Conservation (phyloP, 495 filamentous ascomycete genomes). For the Neurospora hispaniola region DNA sequence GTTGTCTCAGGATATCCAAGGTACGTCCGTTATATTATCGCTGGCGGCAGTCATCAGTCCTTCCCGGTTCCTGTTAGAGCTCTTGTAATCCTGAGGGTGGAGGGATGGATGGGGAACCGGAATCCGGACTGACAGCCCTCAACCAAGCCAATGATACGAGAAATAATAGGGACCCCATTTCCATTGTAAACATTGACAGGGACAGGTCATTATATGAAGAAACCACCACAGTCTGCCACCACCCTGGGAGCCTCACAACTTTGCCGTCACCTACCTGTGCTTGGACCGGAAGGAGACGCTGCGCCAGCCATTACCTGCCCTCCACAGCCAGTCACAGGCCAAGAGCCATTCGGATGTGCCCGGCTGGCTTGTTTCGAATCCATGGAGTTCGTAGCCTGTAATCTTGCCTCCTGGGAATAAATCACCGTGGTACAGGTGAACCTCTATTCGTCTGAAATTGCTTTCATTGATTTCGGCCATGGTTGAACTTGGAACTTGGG, state of each 20-base stretch:
- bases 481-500: neutral
- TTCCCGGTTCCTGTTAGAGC: neutral
- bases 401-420: neutral
- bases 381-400: neutral
- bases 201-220: neutral
- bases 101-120: neutral
- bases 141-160: slow-evolving; percentile 7
- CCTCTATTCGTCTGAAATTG: neutral
- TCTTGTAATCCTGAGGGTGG: neutral
- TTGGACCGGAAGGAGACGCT: neutral
- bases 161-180: slow-evolving; percentile 8
- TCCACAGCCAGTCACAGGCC: slow-evolving; percentile 1
- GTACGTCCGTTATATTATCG: slow-evolving; percentile 11
- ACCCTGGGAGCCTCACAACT: neutral
- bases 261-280: neutral
- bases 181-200: neutral
- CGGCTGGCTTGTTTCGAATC: slow-evolving; percentile 9
- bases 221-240: neutral
- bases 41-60: neutral
- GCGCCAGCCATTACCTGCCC: neutral
- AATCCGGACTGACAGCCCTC: neutral
- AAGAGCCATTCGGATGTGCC: neutral
- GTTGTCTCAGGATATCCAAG: slow-evolving; percentile 17
- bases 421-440: neutral
- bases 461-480: neutral